Percentiles rank a stretch among this genome's conserved stretches.
These are phyloP conservation scores for Yamadazyma buinensis DNA, from an alignment of 1,139 yeast species.

Conservation along the genomic window DNA sequence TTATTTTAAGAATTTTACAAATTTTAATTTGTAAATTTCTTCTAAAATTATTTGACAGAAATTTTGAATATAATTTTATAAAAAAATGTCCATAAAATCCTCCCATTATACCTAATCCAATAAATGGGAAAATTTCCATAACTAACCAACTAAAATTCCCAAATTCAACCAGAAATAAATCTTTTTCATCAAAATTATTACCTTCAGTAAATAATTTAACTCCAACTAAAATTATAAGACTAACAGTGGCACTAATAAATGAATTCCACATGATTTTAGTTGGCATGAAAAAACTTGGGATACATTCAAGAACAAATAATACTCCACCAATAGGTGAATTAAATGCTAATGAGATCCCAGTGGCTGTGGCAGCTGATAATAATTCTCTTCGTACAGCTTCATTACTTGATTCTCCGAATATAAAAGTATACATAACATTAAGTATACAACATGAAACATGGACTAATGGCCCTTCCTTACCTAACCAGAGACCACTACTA, in stretches of 20 bases:
- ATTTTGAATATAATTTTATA: constrained; percentile 43
- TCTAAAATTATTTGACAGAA: constrained; percentile 20
- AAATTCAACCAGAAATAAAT: constrained; percentile 58
- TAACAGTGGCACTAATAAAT: constrained; percentile 71
- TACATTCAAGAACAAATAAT: constrained; percentile 73
- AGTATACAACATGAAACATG: constrained; percentile 73
- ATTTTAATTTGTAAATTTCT: constrained; percentile 17
- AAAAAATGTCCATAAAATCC: constrained; percentile 63
- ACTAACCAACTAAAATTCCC: constrained; percentile 73
- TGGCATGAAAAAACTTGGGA: constrained; percentile 61
- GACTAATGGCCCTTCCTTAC: constrained; percentile 92
- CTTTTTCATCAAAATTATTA: constrained; percentile 48
- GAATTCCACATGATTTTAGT: constrained; percentile 76
- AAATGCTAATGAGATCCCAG: constrained; percentile 92
- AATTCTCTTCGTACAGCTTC: constrained; percentile 61
- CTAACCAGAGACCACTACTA: constrained; percentile 84
- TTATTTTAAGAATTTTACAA: constrained; percentile 14
- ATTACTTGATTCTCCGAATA: constrained; percentile 41
- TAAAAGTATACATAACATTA: constrained; percentile 26
- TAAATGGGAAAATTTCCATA: constrained; percentile 66
- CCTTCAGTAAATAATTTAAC: constrained; percentile 57
- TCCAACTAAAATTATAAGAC: constrained; percentile 61
- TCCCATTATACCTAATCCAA: constrained; percentile 62
- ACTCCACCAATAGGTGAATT: constrained; percentile 96
- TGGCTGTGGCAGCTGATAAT: constrained; percentile 83